Evolutionary conservation across 2,329 filamentous ascomycete genomes (phyloP), one percentile per base, ranked within the genome.

Genomic region (Trichoderma sp.): DNA sequence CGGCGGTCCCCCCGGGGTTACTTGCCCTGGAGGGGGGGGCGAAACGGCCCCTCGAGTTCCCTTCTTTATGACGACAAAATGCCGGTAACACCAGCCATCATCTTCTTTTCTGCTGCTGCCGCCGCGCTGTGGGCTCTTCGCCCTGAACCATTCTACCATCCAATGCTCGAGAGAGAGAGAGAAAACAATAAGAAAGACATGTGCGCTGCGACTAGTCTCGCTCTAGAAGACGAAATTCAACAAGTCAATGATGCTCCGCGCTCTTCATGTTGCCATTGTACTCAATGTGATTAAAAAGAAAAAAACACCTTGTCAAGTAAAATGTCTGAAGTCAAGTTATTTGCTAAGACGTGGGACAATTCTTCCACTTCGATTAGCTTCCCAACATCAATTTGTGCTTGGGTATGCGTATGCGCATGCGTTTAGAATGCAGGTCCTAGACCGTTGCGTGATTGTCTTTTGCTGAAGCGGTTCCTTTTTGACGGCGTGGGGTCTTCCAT

Each of bases 371-470:
- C 25, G 19, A 25, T 32, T 37, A 50, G 54, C 32, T 48, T 53
- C 45, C 54, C 27, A 57, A 19, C 48, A 56, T 59, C 54, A 13
- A 45, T 17, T 19, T 54, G 17, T 2, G n/a, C 12, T 32, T 39
- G 52, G 27, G 19, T n/a, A n/a, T n/a, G n/a, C n/a, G n/a, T n/a
- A n/a, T n/a, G n/a, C n/a, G n/a, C n/a, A n/a, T n/a, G n/a, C n/a
- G n/a, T 27, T 57, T 48, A 69, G 29, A 69, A 69, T 52, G 67
- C 67, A 52, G 67, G 67, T 9, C 67, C 67, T 39, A 69, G 19
- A 25, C 94, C 94, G 78, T 93, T 97, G 81, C 96, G 97, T 17
- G 92, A 96, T 80, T 97, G 93, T 72, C 94, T 86, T 80, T 95
- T 95, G 81, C 93, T 97, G 80, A 97, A 98, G 58, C 89, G 84